Evolutionary conservation across 1,284 basidiomycete species (phyloP).

Genomic region (Boletellus deceptivus): DNA sequence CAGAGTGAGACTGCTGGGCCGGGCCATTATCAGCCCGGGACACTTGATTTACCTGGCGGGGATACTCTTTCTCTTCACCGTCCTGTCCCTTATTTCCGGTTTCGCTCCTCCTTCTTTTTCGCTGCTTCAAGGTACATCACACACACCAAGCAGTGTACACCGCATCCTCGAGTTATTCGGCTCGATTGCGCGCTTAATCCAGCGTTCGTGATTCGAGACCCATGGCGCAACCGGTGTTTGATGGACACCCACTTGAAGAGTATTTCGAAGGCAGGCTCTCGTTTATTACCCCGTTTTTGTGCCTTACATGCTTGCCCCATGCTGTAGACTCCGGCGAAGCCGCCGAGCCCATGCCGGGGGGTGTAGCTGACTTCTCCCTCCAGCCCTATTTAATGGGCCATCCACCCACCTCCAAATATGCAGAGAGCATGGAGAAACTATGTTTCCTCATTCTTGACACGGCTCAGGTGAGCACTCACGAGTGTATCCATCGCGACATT

Average conservation of each 20-base stretch:
- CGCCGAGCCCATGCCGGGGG: constrained; percentile 41
- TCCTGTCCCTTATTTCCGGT: constrained; percentile 23
- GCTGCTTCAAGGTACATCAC: constrained; percentile 21
- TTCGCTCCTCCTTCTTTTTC: constrained; percentile 7
- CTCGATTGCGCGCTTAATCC: constrained; percentile 5
- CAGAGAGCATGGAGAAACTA: constrained; percentile 26
- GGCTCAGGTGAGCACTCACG: constrained; percentile 26
- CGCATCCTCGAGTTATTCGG: constrained; percentile 4
- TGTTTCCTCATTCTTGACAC: constrained; percentile 24
- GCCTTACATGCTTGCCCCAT: constrained; percentile 16
- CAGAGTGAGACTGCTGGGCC: too few species aligned
- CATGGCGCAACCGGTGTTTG: constrained; percentile 78
- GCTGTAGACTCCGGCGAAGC: constrained; percentile 56
- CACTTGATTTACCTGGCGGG: neutral
- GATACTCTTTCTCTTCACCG: constrained; percentile 18
- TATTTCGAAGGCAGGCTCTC: constrained; percentile 62
- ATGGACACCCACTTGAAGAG: constrained; percentile 71
- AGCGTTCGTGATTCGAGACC: neutral
- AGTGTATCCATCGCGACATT: constrained; percentile 8
- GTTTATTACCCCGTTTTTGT: constrained; percentile 1
- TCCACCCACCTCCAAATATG: constrained; percentile 17
- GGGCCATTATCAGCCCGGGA: too few species aligned
- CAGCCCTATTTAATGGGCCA: constrained; percentile 18
- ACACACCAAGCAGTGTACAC: constrained; percentile 26
- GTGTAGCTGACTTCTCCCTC: constrained; percentile 23